Percentiles rank a stretch among this genome's conserved stretches.
Conservation (phyloP, 1,284 basidiomycete species). For the Athelia sp. region DNA sequence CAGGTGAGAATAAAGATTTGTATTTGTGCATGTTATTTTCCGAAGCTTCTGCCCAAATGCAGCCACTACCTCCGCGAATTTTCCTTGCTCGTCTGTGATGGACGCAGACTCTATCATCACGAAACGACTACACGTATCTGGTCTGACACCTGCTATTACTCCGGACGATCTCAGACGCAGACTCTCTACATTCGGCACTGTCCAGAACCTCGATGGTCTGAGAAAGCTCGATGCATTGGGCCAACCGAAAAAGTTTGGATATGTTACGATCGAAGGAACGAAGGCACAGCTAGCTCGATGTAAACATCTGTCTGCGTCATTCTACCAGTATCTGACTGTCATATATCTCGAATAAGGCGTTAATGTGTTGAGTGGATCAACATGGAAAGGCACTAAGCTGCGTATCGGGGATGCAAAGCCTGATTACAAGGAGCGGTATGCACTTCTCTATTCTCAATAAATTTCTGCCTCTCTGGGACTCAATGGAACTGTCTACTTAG, state of each 20-base stretch:
- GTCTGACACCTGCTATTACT: constrained; percentile 62
- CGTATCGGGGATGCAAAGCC: constrained; percentile 76
- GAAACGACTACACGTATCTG: constrained; percentile 70
- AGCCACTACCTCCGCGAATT: no score
- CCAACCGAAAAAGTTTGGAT: constrained; percentile 63
- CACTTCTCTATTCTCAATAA: constrained; percentile 43
- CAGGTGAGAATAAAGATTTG: no score
- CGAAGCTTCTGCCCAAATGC: no score
- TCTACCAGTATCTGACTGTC: constrained; percentile 37
- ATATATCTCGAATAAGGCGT: constrained; percentile 41
- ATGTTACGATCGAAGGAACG: constrained; percentile 67
- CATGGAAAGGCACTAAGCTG: constrained; percentile 78
- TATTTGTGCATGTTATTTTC: no score
- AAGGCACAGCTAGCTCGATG: constrained; percentile 57
- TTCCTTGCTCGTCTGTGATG: constrained; percentile 11
- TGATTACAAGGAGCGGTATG: constrained; percentile 60
- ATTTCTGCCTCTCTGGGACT: constrained; percentile 49
- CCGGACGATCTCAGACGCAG: constrained; percentile 52
- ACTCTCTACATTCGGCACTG: constrained; percentile 61
- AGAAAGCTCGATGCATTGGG: constrained; percentile 61
- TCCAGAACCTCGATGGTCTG: constrained; percentile 65
- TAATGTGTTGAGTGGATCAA: constrained; percentile 70
- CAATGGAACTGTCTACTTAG: constrained; percentile 33
- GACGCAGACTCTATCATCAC: constrained; percentile 33
- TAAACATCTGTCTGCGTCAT: constrained; percentile 39